These are phyloP conservation scores for Sphagnurus paluster DNA, from an alignment of 1,284 basidiomycete species.

Conservation along the genomic window DNA sequence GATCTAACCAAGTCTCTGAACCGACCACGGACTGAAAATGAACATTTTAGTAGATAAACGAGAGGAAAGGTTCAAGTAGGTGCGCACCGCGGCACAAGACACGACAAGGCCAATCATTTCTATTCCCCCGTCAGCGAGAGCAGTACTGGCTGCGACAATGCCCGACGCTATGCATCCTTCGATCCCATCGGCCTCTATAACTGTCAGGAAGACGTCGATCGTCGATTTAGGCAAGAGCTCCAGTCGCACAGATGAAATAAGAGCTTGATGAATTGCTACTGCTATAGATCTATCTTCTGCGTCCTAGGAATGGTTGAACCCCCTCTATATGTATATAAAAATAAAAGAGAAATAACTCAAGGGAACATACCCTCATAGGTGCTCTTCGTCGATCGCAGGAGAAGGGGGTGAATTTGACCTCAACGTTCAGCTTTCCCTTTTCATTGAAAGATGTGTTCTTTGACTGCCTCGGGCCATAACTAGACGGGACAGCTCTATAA, in stretches of 20 bases:
- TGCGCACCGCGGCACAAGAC: conserved; percentile 71
- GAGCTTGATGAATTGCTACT: conserved; percentile 82
- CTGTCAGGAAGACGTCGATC: conserved; percentile 88
- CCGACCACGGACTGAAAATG: conserved; percentile 52
- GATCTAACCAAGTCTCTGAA: conserved; percentile 73
- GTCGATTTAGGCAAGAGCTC: conserved; percentile 93
- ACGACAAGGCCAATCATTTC: conserved; percentile 85
- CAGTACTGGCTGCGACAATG: conserved; percentile 85
- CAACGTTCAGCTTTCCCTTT: conserved; percentile 87
- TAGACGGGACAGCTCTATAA: conserved; percentile 31
- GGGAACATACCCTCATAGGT: conserved; percentile 77
- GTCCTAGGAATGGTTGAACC: conserved; percentile 62
- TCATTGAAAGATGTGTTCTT: conserved; percentile 81
- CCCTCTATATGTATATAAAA: no score
- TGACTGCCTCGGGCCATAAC: conserved; percentile 92
- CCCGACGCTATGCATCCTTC: conserved; percentile 85
- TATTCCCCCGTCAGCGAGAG: conserved; percentile 86
- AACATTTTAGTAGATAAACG: no score
- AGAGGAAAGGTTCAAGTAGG: background rate
- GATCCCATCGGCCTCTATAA: conserved; percentile 90
- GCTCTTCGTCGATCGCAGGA: conserved; percentile 75
- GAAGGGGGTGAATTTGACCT: conserved; percentile 97
- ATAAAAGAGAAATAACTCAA: conserved; percentile 6
- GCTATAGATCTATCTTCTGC: conserved; percentile 89
- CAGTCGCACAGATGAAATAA: conserved; percentile 83